These are phyloP conservation scores for Torrubiella hemipterigena DNA, from an alignment of 2,329 filamentous ascomycete genomes.

Conservation along the genomic window DNA sequence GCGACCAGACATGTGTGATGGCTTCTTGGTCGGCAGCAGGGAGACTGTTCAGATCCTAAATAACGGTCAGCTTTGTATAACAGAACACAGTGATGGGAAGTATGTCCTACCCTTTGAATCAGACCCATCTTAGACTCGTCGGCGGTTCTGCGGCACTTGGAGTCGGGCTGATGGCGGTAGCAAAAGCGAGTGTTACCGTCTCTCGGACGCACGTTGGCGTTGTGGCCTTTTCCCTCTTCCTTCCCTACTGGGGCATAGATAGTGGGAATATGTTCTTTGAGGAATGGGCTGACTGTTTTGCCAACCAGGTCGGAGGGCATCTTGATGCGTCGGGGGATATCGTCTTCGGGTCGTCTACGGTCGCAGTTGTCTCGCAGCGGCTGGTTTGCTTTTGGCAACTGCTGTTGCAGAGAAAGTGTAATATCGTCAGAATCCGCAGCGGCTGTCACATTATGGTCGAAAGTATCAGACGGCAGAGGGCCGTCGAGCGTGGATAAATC, in stretches of 20 bases:
- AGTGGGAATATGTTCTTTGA: constrained; percentile 80
- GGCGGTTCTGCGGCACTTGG: constrained; percentile 83
- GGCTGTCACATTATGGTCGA: neutral
- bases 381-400: constrained; percentile 5
- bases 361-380: constrained; percentile 33
- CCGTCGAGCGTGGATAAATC: no score
- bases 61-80: constrained; percentile 4
- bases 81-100: constrained; percentile 1
- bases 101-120: constrained; percentile 62
- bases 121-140: constrained; percentile 96
- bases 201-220: constrained; percentile 14
- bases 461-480: neutral
- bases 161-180: constrained; percentile 87
- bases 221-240: constrained; percentile 22
- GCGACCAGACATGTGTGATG: constrained; percentile 93
- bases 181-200: constrained; percentile 81
- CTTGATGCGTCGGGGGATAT: constrained; percentile 37
- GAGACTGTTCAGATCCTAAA: constrained; percentile 67
- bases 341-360: constrained; percentile 35
- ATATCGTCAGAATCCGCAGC: neutral
- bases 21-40: constrained; percentile 82
- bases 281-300: constrained; percentile 75
- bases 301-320: constrained; percentile 57
- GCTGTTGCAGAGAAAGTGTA: no score
- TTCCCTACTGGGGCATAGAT: constrained; percentile 74